A percentile compares a stretch with the other conserved stretches of the same genome.
Evolutionary conservation across 1,139 yeast genomes (phyloP).

Genomic region (Debaryomycetaceae sp.): DNA sequence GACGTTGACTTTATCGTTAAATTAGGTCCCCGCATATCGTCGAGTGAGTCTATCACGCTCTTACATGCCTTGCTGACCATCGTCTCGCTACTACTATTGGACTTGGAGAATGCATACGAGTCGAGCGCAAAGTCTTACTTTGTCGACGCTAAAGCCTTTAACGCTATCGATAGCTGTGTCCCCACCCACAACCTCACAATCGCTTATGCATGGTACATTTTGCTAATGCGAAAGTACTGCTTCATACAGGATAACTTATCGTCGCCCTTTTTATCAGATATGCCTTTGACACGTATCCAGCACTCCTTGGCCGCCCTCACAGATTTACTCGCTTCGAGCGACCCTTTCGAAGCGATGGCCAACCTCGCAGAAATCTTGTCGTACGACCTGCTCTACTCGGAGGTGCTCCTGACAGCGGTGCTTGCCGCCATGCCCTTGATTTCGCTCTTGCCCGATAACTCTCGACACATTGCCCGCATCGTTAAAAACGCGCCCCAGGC

Average conservation of each 20-base stretch:
- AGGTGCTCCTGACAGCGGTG: conserved; percentile 49
- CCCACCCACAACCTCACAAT: conserved; percentile 35
- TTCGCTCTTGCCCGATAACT: conserved; percentile 39
- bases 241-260: conserved; percentile 31
- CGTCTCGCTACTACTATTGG: conserved; percentile 40
- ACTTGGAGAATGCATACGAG: conserved; percentile 39
- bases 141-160: conserved; percentile 31
- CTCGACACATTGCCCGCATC: conserved; percentile 40
- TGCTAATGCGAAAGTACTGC: conserved; percentile 44
- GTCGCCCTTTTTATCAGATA: conserved; percentile 7
- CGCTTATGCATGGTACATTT: conserved; percentile 62
- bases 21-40: conserved; percentile 16
- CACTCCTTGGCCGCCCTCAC: conserved; percentile 25
- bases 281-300: conserved; percentile 9
- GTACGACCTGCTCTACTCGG: conserved; percentile 44
- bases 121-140: conserved; percentile 16
- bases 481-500: conserved; percentile 44
- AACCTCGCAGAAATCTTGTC: conserved; percentile 32
- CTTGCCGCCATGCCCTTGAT: conserved; percentile 54
- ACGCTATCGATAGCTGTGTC: conserved; percentile 25
- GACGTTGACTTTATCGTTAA: conserved; percentile 26
- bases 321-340: conserved; percentile 30
- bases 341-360: conserved; percentile 36
- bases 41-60: conserved; percentile 26
- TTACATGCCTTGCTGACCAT: conserved; percentile 39